Conservation (phyloP, 2,329 filamentous ascomycete genomes). For the Pochonia chlamydosporia region DNA sequence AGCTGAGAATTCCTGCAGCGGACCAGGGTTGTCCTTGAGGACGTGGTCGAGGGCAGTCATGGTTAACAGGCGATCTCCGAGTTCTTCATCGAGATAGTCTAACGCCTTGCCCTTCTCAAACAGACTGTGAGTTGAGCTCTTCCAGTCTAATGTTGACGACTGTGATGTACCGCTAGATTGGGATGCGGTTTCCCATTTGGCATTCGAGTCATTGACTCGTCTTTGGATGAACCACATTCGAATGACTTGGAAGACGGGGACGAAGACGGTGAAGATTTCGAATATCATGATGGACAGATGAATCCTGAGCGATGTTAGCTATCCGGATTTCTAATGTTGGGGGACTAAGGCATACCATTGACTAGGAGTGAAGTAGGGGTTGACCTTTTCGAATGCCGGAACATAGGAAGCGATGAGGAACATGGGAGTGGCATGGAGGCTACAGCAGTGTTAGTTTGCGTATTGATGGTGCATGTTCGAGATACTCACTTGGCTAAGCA, state of each 20-base stretch:
- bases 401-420: slow-evolving; percentile 53
- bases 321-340: background rate
- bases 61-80: slow-evolving; percentile 41
- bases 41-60: slow-evolving; percentile 58
- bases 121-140: slow-evolving; percentile 4
- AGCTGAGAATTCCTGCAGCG: slow-evolving; percentile 58
- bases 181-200: slow-evolving; percentile 12
- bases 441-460: slow-evolving; percentile 16
- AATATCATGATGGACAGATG: slow-evolving; percentile 54
- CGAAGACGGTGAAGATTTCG: slow-evolving; percentile 55
- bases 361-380: slow-evolving; percentile 47
- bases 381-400: slow-evolving; percentile 41
- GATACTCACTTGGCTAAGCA: slow-evolving; percentile 33
- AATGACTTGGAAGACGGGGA: slow-evolving; percentile 53
- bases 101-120: slow-evolving; percentile 6
- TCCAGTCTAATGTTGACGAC: slow-evolving; percentile 10
- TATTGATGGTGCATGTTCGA: background rate
- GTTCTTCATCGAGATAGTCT: slow-evolving; percentile 8
- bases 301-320: slow-evolving; percentile 19
- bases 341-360: slow-evolving; percentile 43
- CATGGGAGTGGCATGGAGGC: slow-evolving; percentile 57
- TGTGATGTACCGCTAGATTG: background rate
- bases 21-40: slow-evolving; percentile 49
- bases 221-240: slow-evolving; percentile 28
- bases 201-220: slow-evolving; percentile 14